A percentile compares a stretch with the other conserved stretches of the same genome.
These are phyloP conservation scores for Cyphellophora attinorum DNA, from an alignment of 2,329 filamentous ascomycete genomes.

Conservation along the genomic window DNA sequence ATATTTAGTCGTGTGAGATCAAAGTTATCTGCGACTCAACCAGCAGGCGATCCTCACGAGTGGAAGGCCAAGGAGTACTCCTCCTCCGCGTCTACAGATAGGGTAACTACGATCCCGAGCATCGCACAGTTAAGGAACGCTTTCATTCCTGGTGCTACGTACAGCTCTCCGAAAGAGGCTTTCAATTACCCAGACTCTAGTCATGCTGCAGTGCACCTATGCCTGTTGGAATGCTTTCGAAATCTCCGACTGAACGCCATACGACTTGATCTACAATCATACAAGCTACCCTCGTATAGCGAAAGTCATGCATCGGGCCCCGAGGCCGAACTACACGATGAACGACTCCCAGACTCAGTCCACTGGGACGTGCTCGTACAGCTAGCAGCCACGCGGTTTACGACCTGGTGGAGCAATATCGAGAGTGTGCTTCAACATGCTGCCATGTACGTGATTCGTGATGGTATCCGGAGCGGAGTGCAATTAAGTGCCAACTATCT, in stretches of 20 bases:
- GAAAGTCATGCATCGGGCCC: not conserved
- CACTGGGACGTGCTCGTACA: conserved; percentile 10
- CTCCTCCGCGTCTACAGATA: not conserved
- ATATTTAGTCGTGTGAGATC: conserved; percentile 2
- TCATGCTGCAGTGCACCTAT: conserved; percentile 11
- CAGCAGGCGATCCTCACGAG: conserved; percentile 4
- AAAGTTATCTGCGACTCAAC: not conserved
- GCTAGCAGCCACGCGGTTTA: conserved; percentile 11
- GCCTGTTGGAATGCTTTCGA: conserved; percentile 12
- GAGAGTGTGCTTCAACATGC: conserved; percentile 9
- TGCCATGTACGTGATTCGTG: conserved; percentile 8
- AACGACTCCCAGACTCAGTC: conserved; percentile 1
- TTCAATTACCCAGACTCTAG: conserved; percentile 9
- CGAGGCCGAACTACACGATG: not conserved
- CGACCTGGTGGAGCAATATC: conserved; percentile 10
- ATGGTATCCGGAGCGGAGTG: conserved; percentile 3
- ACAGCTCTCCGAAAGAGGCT: not conserved
- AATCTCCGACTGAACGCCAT: conserved; percentile 5
- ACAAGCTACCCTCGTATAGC: conserved; percentile 4
- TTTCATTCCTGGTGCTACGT: conserved; percentile 4
- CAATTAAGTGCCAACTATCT: conserved; percentile 11
- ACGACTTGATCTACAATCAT: conserved; percentile 2
- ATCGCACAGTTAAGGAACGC: conserved; percentile 8
- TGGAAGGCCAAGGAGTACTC: conserved; percentile 5
- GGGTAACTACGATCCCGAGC: conserved; percentile 9